Evolutionary conservation across 2,329 filamentous ascomycete genomes (phyloP).

Genomic region (Penicillium thymicola): DNA sequence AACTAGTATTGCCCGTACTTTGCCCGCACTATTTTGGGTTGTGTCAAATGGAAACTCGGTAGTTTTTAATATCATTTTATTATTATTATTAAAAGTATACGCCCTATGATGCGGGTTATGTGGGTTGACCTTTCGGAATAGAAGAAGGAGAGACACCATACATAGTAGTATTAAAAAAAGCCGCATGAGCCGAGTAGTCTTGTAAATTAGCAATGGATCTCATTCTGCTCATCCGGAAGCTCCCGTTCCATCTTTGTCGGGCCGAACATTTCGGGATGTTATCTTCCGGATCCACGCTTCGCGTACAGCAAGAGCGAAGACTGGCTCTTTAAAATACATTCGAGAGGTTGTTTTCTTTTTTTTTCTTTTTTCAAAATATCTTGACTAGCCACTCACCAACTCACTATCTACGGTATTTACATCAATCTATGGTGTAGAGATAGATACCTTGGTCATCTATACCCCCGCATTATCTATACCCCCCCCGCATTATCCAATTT

Average conservation of each 20-base stretch:
- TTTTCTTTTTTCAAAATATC: no score
- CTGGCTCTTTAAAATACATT: not conserved
- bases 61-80: not conserved
- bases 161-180: no score
- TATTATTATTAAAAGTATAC: not conserved
- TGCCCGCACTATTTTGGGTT: not conserved
- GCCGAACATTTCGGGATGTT: slow-evolving; percentile 1
- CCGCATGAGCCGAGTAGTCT: not conserved
- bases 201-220: not conserved
- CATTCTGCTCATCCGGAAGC: not conserved
- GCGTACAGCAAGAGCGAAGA: not conserved
- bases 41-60: not conserved
- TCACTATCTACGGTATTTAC: not conserved
- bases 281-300: not conserved
- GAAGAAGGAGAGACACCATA: not conserved
- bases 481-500: not conserved
- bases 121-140: no score
- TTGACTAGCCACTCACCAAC: not conserved
- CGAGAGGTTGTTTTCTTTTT: no score
- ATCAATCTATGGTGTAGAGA: no score
- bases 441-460: no score
- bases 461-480: not conserved
- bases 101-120: not conserved
- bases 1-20: not conserved
- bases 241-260: slow-evolving; percentile 2